Conservation (phyloP, 2,329 filamentous ascomycete species). For the Colletotrichum lentis region DNA sequence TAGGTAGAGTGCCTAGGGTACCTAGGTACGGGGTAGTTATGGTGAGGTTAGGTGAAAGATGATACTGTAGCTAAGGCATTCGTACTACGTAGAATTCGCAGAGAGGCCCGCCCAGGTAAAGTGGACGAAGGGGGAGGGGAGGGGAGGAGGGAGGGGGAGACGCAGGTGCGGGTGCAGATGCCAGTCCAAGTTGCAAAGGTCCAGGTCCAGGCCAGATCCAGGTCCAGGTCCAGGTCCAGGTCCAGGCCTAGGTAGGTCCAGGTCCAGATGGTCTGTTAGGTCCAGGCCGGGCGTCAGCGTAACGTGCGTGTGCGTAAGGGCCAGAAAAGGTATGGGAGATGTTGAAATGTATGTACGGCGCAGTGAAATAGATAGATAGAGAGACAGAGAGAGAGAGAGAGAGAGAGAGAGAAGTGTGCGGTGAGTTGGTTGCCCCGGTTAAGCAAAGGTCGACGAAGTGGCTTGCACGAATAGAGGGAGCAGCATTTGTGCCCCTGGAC, state of each 20-base stretch:
- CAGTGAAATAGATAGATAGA: neutral
- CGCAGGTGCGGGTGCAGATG: slow-evolving; percentile 17
- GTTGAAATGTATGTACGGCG: neutral
- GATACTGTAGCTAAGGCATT: no score
- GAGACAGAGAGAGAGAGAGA: neutral
- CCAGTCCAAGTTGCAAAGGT: slow-evolving; percentile 21
- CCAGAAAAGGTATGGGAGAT: neutral
- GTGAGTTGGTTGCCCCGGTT: neutral
- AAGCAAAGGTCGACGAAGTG: neutral
- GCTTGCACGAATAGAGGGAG: neutral
- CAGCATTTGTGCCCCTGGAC: neutral
- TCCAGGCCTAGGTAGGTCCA: slow-evolving; percentile 19
- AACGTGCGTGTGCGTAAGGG: slow-evolving; percentile 15
- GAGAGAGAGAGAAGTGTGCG: neutral
- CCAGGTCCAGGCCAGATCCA: slow-evolving; percentile 22
- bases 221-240: slow-evolving; percentile 18
- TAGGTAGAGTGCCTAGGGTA: neutral
- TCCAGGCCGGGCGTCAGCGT: slow-evolving; percentile 31
- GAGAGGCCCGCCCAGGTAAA: slow-evolving; percentile 20
- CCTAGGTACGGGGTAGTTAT: neutral
- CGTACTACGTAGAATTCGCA: no score
- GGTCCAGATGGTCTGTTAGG: neutral
- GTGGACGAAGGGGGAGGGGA: slow-evolving; percentile 16
- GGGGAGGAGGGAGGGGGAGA: neutral
- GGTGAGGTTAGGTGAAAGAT: slow-evolving; percentile 12